These are phyloP conservation scores for Tuber umbilicatum DNA, from an alignment of 495 filamentous ascomycete genomes.

Conservation along the genomic window DNA sequence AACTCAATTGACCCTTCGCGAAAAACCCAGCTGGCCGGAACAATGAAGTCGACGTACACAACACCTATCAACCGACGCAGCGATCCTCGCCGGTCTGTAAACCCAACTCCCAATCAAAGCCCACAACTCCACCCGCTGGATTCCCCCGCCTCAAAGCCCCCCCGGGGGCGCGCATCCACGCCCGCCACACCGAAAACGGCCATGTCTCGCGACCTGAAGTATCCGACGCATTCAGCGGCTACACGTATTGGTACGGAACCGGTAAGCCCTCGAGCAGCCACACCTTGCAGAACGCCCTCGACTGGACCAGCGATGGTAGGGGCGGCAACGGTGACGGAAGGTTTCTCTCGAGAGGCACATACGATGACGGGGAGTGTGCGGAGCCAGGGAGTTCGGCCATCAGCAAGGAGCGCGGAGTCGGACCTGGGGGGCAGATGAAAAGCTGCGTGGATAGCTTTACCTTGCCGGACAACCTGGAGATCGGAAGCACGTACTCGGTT, in stretches of 20 bases:
- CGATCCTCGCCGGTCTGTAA: conserved; percentile 11
- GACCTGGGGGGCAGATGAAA: conserved; percentile 11
- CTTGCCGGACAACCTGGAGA: conserved; percentile 12
- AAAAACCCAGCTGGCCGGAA: conserved; percentile 13
- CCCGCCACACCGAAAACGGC: conserved; percentile 28
- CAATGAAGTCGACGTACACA: conserved; percentile 14
- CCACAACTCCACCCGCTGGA: conserved; percentile 2
- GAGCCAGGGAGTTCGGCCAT: conserved; percentile 22
- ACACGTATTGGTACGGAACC: conserved; percentile 35
- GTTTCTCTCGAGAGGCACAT: conserved; percentile 16
- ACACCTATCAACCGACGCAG: conserved; percentile 18
- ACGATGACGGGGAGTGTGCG: conserved; percentile 31
- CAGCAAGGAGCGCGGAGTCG: conserved; percentile 17
- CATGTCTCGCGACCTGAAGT: conserved; percentile 23
- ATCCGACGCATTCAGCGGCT: conserved; percentile 11
- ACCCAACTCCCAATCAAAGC: conserved; percentile 8
- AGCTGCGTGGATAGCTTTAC: conserved; percentile 24
- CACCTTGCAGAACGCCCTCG: conserved; percentile 19
- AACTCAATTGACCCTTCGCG: conserved; percentile 6
- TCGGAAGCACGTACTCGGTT: conserved; percentile 23
- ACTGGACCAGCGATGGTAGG: conserved; percentile 19
- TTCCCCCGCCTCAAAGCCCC: conserved; percentile 26
- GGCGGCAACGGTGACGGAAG: conserved; percentile 11
- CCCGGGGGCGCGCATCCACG: conserved; percentile 27
- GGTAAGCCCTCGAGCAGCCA: conserved; percentile 4